Base-by-base conservation (phyloP, 805 yeast species). In the Groenewaldozyma tartarivorans region DNA sequence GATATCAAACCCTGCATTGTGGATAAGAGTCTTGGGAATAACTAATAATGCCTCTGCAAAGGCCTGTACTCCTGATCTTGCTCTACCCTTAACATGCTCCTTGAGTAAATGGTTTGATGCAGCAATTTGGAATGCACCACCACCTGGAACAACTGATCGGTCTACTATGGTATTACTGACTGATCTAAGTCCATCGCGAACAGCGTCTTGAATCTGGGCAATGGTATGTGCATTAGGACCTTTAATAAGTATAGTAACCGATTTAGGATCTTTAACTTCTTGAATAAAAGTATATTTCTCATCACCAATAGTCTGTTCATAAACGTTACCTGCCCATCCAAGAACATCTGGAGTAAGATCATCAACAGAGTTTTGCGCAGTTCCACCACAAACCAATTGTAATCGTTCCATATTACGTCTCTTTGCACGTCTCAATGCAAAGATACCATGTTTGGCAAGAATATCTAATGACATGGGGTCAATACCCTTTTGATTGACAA, bases 391-490 rank as follows among this genome's bases (percentile, higher is more conserved):
- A 40, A 87, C 86, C 46, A 92, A 72, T 66, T 92, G 99, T 58
- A 92, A 72, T 61, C 99, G 79, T 68, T 92, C 99, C 98, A 92
- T 90, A 64, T 92, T 92, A 68, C 99, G 81, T 70, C 99, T 79
- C 71, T 92, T 92, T 34, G 99, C 99, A 59, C 98, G 79, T 70
- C 99, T 80, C 54, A 92, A 72, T 1, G 98, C 98, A 53, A 92
- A 70, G 51, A 92, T 92, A 53, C 82, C 83, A 63, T 92, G 81
- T 59, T 85, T 86, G 34, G 97, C 97, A 49, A 92, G 71, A 4
- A 90, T 80, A 59, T 92, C 98, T 48, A 92, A 68, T 5, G 96
- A 87, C 92, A 92, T 82, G 49, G 98, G 98, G 60, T 92, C 98
- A 50, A 92, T 92, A 55, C 98, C 98, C 71, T 92, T 92, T 66